Percentiles rank a stretch among this genome's conserved stretches.
Evolutionary conservation across 306 rosid species (phyloP).

Genomic region (Sphenostylis stenocarpa): DNA sequence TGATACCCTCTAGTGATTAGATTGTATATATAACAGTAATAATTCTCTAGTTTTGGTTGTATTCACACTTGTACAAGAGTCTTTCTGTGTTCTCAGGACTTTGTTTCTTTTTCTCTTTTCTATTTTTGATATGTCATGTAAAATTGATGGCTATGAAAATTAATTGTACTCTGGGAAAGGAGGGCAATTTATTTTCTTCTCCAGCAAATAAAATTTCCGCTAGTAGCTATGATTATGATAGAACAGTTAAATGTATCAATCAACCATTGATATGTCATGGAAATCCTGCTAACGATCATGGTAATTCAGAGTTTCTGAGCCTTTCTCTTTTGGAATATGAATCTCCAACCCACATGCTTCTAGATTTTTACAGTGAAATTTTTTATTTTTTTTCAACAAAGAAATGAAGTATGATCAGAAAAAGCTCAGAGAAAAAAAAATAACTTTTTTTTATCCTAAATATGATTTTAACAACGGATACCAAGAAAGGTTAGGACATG

Average conservation of each 20-base stretch:
- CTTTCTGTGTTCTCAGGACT: background rate
- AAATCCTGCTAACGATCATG: constrained; percentile 43
- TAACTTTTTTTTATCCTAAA: background rate
- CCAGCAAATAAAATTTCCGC: constrained; percentile 4
- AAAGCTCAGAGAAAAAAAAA: background rate
- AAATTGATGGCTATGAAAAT: constrained; percentile 29
- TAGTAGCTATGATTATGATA: constrained; percentile 30
- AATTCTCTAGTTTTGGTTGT: constrained; percentile 45
- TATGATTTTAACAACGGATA: constrained; percentile 12
- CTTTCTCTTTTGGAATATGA: constrained; percentile 34
- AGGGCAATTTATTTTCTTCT: background rate
- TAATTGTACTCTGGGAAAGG: background rate
- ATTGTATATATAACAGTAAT: constrained; percentile 33
- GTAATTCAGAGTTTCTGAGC: constrained; percentile 31
- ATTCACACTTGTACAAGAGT: constrained; percentile 26
- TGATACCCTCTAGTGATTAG: constrained; percentile 35
- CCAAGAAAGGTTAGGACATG: constrained; percentile 29
- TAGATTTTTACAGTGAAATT: constrained; percentile 23
- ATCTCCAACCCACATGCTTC: constrained; percentile 26
- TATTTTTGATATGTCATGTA: constrained; percentile 33
- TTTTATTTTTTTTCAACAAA: background rate
- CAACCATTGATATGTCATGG: constrained; percentile 45
- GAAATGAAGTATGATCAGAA: background rate
- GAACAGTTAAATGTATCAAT: constrained; percentile 56
- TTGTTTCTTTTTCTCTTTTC: constrained; percentile 2